Percentiles rank a stretch among this genome's conserved stretches.
Conservation (phyloP, 1,284 basidiomycete species). For the Malassezia restricta region DNA sequence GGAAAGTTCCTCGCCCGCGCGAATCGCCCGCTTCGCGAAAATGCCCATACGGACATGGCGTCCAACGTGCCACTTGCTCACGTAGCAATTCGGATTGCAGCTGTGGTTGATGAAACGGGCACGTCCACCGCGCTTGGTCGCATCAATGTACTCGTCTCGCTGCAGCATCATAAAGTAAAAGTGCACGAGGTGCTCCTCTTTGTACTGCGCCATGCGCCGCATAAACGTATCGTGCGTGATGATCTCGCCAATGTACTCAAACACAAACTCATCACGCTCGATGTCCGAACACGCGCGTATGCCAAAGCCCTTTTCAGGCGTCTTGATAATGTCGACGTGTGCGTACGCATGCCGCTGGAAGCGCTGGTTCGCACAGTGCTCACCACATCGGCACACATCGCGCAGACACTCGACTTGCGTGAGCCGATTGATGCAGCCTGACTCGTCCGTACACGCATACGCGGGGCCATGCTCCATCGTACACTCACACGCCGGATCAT, state of each 20-base stretch:
- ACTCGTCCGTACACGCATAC: constrained; percentile 68
- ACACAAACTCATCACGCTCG: constrained; percentile 72
- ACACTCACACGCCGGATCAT: constrained; percentile 51
- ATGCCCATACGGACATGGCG: constrained; percentile 91
- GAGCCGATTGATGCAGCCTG: constrained; percentile 91
- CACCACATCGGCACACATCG: constrained; percentile 71
- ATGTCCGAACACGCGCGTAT: constrained; percentile 65
- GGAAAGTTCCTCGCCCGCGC: constrained; percentile 79
- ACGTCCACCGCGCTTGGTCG: constrained; percentile 89
- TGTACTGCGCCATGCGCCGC: constrained; percentile 88
- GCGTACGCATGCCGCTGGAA: constrained; percentile 79
- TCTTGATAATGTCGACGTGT: constrained; percentile 75
- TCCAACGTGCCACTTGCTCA: constrained; percentile 97
- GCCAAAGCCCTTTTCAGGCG: constrained; percentile 90
- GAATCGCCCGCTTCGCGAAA: constrained; percentile 74
- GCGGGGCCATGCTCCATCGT: neutral
- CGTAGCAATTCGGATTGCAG: constrained; percentile 94
- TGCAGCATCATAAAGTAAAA: constrained; percentile 99
- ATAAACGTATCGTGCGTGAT: constrained; percentile 75
- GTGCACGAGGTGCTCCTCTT: constrained; percentile 79
- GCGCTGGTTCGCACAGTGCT: constrained; percentile 72
- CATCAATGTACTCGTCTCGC: constrained; percentile 97
- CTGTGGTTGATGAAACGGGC: constrained; percentile 97
- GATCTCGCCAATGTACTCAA: constrained; percentile 96
- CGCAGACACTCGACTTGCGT: constrained; percentile 90